These are phyloP conservation scores for Stropharia rugosoannulata DNA, from an alignment of 768 basidiomycete species.

Conservation along the genomic window DNA sequence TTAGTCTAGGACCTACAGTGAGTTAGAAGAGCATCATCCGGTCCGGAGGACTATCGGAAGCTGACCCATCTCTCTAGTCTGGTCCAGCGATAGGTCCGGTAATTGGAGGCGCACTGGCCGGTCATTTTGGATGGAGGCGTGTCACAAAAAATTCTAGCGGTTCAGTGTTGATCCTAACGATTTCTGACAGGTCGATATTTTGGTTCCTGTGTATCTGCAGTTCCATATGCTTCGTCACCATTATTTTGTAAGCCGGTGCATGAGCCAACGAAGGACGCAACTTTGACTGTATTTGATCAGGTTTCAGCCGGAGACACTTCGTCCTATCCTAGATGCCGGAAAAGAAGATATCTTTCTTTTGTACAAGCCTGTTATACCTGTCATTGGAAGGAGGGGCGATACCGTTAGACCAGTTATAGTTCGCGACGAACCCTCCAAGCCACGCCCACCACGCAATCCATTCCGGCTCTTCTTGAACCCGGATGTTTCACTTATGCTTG, in stretches of 20 bases:
- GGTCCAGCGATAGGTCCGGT: constrained; percentile 65
- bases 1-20: constrained; percentile 64
- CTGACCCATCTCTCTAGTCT: constrained; percentile 29
- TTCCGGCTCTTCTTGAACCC: constrained; percentile 51
- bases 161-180: neutral
- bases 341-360: constrained; percentile 43
- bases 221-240: constrained; percentile 41
- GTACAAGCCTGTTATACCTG: constrained; percentile 55
- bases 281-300: constrained; percentile 26
- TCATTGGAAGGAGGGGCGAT: constrained; percentile 30
- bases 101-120: constrained; percentile 58
- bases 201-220: constrained; percentile 59
- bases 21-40: constrained; percentile 5
- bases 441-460: constrained; percentile 50
- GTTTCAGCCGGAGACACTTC: constrained; percentile 53
- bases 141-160: neutral
- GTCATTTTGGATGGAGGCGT: constrained; percentile 56
- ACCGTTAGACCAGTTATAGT: constrained; percentile 19
- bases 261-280: constrained; percentile 1
- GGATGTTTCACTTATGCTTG: constrained; percentile 53
- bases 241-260: constrained; percentile 42
- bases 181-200: constrained; percentile 44
- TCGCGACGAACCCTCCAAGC: constrained; percentile 25
- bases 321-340: constrained; percentile 53
- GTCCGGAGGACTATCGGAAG: neutral